Evolutionary conservation across 352 stramenopile genomes (phyloP), one percentile per base, ranked within the genome.

Genomic region (Phytophthora sojae): DNA sequence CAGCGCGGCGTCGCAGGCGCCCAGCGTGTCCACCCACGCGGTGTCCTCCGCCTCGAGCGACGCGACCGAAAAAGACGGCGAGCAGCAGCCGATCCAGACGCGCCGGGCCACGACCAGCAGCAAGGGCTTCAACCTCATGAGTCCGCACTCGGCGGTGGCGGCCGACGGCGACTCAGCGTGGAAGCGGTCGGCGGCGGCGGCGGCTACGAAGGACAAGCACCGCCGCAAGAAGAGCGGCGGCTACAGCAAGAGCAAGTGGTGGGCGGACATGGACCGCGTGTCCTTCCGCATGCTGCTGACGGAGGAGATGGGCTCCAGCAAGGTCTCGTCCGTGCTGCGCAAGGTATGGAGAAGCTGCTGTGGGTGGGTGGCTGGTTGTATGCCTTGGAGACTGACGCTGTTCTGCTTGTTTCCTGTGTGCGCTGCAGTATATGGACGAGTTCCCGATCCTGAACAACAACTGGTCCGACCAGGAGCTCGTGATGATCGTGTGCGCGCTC

Each of bases 381-480:
- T 15, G 35, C 4, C 26, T 29, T 7, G 26, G 26, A 30, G 26
- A 30, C 26, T 30, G 26, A 30, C 26, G 26, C 26, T 30, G 26
- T 30, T 30, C 26, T 30, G 3, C 26, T 61, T 56, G 30, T 59
- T 59, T 14, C 25, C 17, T 37, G 32, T 51, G 12, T 58, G 12
- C 21, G 21, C 14, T 67, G 50, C 54, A 86, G 75, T 92, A 87
- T 69, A 85, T 93, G 72, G 79, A 88, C 61, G 81, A 92, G 57
- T 91, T 81, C 56, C 84, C 81, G 49, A 89, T 93, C 64, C 45
- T 85, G 35, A 74, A 91, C 60, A 88, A 67, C 54, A 65, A 76
- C 12, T 95, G 88, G 85, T 85, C 64, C 6, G 75, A 90, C 61
- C 81, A 93, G 63, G 85, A 93, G 66, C 82, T 93, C 53, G 88